Evolutionary conservation across 441 rosid species (phyloP).

Genomic region (Aquilaria agallochum): DNA sequence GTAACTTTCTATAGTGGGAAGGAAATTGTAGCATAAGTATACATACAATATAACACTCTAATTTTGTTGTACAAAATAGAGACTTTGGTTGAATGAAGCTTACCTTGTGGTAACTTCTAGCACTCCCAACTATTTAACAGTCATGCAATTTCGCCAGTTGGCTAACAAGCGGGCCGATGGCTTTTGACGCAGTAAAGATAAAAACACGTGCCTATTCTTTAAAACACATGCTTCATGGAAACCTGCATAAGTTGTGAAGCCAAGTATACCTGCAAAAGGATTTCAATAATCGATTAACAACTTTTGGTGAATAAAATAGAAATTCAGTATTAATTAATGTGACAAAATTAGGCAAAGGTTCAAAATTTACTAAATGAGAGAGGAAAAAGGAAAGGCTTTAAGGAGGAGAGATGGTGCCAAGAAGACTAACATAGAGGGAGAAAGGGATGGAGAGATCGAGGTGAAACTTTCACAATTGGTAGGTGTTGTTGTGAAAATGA

Average conservation of each 20-base stretch:
- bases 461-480: constrained; percentile 50
- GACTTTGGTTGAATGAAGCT: constrained; percentile 1
- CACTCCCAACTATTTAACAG: constrained; percentile 85
- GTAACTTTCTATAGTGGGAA: not conserved
- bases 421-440: constrained; percentile 76
- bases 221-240: constrained; percentile 68
- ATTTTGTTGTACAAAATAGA: not conserved
- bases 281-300: too few relatives aligned
- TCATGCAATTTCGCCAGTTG: constrained; percentile 80
- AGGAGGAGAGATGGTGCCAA: constrained; percentile 38
- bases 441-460: constrained; percentile 49
- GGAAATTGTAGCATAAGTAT: not conserved
- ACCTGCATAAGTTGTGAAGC: constrained; percentile 77
- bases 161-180: constrained; percentile 89
- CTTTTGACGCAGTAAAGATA: constrained; percentile 79
- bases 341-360: not conserved
- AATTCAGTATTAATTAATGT: not conserved
- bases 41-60: not conserved
- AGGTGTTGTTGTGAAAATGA: constrained; percentile 11
- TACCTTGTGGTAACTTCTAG: constrained; percentile 67
- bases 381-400: too few relatives aligned
- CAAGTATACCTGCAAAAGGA: constrained; percentile 61
- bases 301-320: not conserved
- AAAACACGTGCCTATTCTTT: constrained; percentile 57
- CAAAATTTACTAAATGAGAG: too few relatives aligned